Percentiles rank a stretch among this genome's conserved stretches.
Evolutionary conservation across 129 eudicot species (phyloP).

Genomic region (Escallonia herrerae): DNA sequence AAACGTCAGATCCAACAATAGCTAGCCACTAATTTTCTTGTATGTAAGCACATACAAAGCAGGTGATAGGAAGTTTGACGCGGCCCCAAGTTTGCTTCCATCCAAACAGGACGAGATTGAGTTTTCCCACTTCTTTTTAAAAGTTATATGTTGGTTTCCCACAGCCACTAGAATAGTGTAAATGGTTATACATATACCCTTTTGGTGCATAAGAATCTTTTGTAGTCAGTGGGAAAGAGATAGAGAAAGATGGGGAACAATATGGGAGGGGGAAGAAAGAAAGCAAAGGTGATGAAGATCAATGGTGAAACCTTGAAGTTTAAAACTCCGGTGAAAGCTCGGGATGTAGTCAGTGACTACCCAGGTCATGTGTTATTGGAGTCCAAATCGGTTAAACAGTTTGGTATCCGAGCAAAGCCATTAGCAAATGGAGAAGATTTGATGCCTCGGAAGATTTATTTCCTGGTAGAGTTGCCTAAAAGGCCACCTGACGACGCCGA

Average conservation of each 20-base stretch:
- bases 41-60: too few species aligned
- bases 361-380: constrained; percentile 57
- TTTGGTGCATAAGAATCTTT: not conserved
- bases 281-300: constrained; percentile 67
- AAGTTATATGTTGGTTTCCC: not conserved
- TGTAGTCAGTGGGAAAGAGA: too few species aligned
- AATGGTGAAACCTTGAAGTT: constrained; percentile 57
- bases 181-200: not conserved
- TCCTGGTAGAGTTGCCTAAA: constrained; percentile 63
- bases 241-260: constrained; percentile 57
- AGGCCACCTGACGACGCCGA: constrained; percentile 21
- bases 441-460: constrained; percentile 43
- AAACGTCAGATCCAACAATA: too few species aligned
- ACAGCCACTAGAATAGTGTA: not conserved
- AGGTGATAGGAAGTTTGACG: too few species aligned
- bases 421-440: constrained; percentile 28
- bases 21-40: too few species aligned
- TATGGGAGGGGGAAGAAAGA: constrained; percentile 30
- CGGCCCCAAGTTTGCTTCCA: not conserved
- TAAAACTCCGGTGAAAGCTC: constrained; percentile 35
- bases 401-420: constrained; percentile 63
- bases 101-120: not conserved
- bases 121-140: constrained; percentile 21
- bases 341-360: constrained; percentile 48
- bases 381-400: constrained; percentile 37